Conservation (phyloP, 2,329 filamentous ascomycete genomes). For the Aspergillus sergii region DNA sequence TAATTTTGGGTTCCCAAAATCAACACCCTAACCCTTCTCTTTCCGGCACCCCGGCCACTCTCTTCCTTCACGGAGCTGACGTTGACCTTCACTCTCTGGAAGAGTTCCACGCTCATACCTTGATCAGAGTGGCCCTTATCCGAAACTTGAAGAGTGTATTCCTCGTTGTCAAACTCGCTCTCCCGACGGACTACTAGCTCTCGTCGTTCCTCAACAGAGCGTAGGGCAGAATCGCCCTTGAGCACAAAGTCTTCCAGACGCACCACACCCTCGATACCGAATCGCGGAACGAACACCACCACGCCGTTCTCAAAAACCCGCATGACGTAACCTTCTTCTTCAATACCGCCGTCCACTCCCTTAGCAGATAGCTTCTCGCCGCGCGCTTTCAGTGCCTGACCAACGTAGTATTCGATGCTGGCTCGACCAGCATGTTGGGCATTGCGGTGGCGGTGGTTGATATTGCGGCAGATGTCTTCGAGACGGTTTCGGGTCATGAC, state of each 20-base stretch:
- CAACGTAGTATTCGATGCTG: constrained; percentile 96
- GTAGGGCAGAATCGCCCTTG: constrained; percentile 54
- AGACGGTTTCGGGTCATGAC: constrained; percentile 81
- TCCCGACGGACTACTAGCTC: constrained; percentile 58
- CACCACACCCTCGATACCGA: constrained; percentile 93
- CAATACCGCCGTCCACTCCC: constrained; percentile 49
- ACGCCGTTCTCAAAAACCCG: constrained; percentile 97
- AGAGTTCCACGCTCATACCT: constrained; percentile 70
- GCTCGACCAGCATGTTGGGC: constrained; percentile 93
- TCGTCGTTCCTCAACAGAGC: constrained; percentile 35
- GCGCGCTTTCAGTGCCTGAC: constrained; percentile 84
- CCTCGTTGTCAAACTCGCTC: constrained; percentile 80
- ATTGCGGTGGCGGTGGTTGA: constrained; percentile 96
- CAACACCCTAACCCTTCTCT: constrained; percentile 65
- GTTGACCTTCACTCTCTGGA: constrained; percentile 86
- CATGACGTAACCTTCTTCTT: constrained; percentile 95
- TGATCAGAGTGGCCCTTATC: constrained; percentile 51
- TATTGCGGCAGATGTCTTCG: constrained; percentile 95
- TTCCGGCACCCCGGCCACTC: constrained; percentile 72
- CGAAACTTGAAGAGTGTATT: constrained; percentile 70
- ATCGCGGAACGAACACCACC: constrained; percentile 92
- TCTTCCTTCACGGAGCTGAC: constrained; percentile 94
- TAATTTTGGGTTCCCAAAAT: constrained; percentile 35
- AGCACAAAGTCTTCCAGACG: constrained; percentile 79
- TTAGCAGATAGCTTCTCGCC: constrained; percentile 48